A percentile compares a stretch with the other conserved stretches of the same genome.
Conservation (phyloP, 202 grass and related monocot species). For the Dendrocalamus latiflorus region DNA sequence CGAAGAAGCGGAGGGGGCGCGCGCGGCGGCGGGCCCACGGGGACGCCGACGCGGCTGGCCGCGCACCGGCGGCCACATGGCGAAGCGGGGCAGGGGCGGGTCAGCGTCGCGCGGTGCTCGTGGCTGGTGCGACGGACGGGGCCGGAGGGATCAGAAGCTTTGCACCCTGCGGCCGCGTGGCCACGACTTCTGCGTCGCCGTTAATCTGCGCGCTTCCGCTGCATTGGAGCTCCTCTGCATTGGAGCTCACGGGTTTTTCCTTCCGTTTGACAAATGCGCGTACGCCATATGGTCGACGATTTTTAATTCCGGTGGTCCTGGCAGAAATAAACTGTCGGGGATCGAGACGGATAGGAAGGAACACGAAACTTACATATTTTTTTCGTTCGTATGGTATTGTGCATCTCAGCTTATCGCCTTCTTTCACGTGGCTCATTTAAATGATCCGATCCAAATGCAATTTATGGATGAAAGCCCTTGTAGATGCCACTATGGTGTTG, state of each 20-base stretch:
- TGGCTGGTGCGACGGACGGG: conserved; percentile 21
- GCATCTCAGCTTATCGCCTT: not conserved
- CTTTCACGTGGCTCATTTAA: not conserved
- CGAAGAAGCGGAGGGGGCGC: not conserved
- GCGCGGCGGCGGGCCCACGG: conserved; percentile 21
- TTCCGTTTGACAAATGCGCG: not conserved
- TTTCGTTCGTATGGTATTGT: not conserved
- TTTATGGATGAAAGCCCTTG: not conserved
- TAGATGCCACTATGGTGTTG: not conserved
- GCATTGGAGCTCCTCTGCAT: too few species aligned
- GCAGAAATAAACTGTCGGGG: not conserved
- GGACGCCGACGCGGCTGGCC: conserved; percentile 18
- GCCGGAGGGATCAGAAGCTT: not conserved
- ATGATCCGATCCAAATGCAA: not conserved
- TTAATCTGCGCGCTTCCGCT: not conserved
- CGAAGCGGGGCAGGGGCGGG: not conserved
- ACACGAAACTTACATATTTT: too few species aligned
- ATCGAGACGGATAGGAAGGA: not conserved
- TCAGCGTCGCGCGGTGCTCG: conserved; percentile 29
- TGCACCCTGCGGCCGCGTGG: conserved; percentile 38
- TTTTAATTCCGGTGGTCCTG: not conserved
- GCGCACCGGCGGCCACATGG: conserved; percentile 3
- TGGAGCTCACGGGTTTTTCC: not conserved
- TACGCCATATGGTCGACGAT: not conserved
- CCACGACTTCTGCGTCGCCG: not conserved